Conservation (phyloP, 768 basidiomycete genomes). For the Psilocybe subaeruginosa region DNA sequence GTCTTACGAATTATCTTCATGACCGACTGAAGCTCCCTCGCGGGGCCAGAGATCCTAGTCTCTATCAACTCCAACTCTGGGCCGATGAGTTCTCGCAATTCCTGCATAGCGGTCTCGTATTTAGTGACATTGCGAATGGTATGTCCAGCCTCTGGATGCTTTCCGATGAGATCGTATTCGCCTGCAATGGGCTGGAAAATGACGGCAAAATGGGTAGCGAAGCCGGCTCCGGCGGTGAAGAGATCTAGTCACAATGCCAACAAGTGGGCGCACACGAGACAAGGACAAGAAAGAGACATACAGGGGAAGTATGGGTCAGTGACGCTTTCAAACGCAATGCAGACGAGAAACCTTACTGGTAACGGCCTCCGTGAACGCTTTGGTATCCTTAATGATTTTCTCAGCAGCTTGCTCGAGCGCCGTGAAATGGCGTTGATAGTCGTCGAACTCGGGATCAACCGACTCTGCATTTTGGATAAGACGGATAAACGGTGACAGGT, state of each 20-base stretch:
- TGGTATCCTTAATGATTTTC: constrained; percentile 91
- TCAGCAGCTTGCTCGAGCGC: constrained; percentile 80
- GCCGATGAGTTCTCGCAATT: constrained; percentile 73
- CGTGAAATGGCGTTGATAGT: constrained; percentile 78
- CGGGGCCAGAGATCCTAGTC: constrained; percentile 79
- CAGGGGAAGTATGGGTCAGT: constrained; percentile 1
- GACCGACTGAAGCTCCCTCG: constrained; percentile 86
- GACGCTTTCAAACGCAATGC: neutral
- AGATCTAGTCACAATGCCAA: constrained; percentile 45
- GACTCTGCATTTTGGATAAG: constrained; percentile 52
- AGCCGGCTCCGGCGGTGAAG: constrained; percentile 66
- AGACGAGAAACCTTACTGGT: constrained; percentile 49
- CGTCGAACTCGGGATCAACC: constrained; percentile 88
- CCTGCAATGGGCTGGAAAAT: constrained; percentile 69
- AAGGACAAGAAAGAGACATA: neutral
- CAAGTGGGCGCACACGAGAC: neutral
- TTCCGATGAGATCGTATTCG: constrained; percentile 80
- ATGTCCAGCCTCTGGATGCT: constrained; percentile 75
- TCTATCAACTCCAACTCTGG: constrained; percentile 97
- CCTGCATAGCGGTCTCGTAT: constrained; percentile 79
- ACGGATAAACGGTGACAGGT: neutral
- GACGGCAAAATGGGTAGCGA: constrained; percentile 62
- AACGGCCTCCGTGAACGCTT: constrained; percentile 84
- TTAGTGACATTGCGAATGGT: constrained; percentile 79
- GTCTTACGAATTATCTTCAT: constrained; percentile 92